Conservation (phyloP, 805 yeast species). For the Vanderwaltozyma polyspora region DNA sequence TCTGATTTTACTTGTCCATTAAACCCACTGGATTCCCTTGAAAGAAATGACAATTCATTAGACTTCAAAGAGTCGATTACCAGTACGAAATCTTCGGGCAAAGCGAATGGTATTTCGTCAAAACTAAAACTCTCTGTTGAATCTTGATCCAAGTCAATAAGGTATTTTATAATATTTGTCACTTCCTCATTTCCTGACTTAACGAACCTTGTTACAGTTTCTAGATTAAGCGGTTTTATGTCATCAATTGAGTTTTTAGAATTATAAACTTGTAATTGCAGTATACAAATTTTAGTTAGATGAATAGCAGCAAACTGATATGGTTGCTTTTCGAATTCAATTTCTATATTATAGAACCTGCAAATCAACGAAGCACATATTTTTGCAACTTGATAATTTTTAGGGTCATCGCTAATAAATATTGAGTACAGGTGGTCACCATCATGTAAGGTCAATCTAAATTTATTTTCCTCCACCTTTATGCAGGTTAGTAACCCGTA, state of each 20-base stretch:
- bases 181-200: neutral
- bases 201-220: neutral
- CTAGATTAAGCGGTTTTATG: neutral
- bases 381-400: neutral
- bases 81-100: neutral
- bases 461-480: no score
- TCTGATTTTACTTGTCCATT: no score
- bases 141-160: neutral
- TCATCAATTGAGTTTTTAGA: neutral
- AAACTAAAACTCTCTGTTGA: neutral
- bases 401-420: no score
- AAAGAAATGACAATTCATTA: neutral
- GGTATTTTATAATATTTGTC: neutral
- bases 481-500: no score
- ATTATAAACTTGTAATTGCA: neutral
- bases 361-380: neutral
- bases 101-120: neutral
- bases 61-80: neutral
- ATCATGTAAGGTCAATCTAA: no score
- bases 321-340: slow-evolving; percentile 1
- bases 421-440: no score
- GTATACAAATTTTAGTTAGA: neutral
- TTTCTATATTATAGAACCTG: neutral
- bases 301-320: neutral
- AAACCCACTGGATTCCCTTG: neutral